Base-by-base conservation (phyloP, 2,329 filamentous ascomycete genomes). In the Ophiostoma triangulosporum region DNA sequence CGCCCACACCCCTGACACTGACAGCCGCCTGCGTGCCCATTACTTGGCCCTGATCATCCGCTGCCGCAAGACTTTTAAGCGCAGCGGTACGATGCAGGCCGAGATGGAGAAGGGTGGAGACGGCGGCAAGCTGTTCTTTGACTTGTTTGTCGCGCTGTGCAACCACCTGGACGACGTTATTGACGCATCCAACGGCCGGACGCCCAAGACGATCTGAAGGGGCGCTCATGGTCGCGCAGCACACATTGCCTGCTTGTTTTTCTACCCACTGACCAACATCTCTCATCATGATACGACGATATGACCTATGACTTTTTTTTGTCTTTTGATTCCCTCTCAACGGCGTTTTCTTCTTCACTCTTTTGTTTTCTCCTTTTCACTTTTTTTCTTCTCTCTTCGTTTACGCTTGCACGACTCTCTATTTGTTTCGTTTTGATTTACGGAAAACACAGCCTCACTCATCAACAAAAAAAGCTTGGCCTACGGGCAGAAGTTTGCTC, bases 11-110 rank as follows among this genome's bases (percentile, higher is more conserved):
- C 89, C 90, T 62, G 88, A 95, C 74, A 85, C 83, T 64, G 90
- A 97, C 74, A 91, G 86, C 66, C 81, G 84, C 65, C 83, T 97
- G 70, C 89, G 90, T 74, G 90, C 90, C 75, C 89, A 95, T 75
- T 96, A 95, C 77, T 83, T 97, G 69, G 88, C 90, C 68, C 81
- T 96, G 71, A 95, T 96, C 71, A 95, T 96, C 76, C 85, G 90
- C 75, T 91, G 87, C 78, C 88, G 91, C 70, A 89, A 89, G 76
- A 95, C 88, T 65, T 96, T 97, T 72, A 96, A 95, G 84, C 83
- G 86, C 72, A 95, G 89, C 75, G 90, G 90, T 72, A 96, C 90
- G 70, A 95, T 96, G 89, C 90, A 96, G 79, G 84, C 86, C 74
- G 90, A 96, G 76, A 96, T 97, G 90, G 88, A 95, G 76, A 82